Evolutionary conservation across 2,329 filamentous ascomycete genomes (phyloP), one percentile per base, ranked within the genome.

Genomic region (Aspergillus costaricaensis): DNA sequence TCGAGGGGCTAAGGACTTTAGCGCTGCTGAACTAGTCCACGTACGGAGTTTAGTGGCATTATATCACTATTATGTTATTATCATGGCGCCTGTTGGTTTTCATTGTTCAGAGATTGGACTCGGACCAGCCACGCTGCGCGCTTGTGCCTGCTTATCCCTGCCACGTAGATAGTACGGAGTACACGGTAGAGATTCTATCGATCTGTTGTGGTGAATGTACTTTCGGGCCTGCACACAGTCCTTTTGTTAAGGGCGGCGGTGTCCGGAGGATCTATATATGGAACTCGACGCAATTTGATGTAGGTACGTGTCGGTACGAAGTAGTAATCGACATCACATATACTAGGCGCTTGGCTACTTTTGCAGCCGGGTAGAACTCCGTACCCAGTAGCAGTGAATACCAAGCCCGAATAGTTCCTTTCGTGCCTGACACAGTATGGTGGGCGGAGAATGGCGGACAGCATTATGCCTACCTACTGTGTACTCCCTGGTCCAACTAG

Each of bases 1-100:
- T 44, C 19, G 41, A 44, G 62, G 61, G 59, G 61, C 52, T 55
- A 52, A 38, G 38, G 19, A 25, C 36, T 41, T 49, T 25, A 49
- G 44, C 15, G 44, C 23, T 49, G 44, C 21, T 14, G 41, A 4
- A 17, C 47, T 50, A 39, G 53, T 49, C 44, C 44, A 19, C 9
- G 44, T 27, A 43, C 41, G 19, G 41, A 23, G 23, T 27, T 23
- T 44, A 44, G 39, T 23, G 41, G 17, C 50, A 53, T 47, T 30
- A 44, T 32, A 55, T 47, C 53, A 55, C 43, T 21, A 32, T 43
- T 55, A 43, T 43, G 23, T 32, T 17, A 43, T 44, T 30, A 15
- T 44, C 38, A 17, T 27, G 39, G 53, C 25, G 14, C 6, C 23
- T 55, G 53, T 30, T 47, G 53, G 39, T 44, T 30, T n/a, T 47